Conservation (phyloP, 2,329 filamentous ascomycete species). For the Claviceps fusiformis region DNA sequence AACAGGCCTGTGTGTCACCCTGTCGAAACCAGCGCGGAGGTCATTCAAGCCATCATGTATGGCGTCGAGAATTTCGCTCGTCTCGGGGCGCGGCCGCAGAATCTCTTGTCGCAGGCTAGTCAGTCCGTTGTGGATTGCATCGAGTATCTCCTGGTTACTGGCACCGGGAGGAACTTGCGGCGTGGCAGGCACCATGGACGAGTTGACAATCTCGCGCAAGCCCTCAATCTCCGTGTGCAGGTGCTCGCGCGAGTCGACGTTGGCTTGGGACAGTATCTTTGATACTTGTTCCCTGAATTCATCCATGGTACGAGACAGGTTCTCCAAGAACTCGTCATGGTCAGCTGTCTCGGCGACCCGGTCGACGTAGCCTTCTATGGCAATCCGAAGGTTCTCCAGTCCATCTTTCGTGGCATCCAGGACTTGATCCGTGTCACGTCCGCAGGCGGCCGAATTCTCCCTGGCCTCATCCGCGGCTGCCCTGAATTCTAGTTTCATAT, state of each 20-base stretch:
- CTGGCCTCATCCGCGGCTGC: conserved; percentile 52
- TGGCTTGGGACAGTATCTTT: conserved; percentile 38
- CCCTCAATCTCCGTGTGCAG: conserved; percentile 75
- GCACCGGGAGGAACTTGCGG: conserved; percentile 22
- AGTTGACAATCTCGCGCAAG: conserved; percentile 64
- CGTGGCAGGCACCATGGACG: conserved; percentile 47
- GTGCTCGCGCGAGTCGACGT: conserved; percentile 41
- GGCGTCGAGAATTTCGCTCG: conserved; percentile 78
- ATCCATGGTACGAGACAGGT: conserved; percentile 51
- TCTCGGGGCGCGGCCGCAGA: conserved; percentile 52
- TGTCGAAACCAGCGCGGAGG: conserved; percentile 64
- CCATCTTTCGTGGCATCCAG: conserved; percentile 80
- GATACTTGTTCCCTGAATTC: conserved; percentile 54
- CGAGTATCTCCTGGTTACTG: conserved; percentile 53
- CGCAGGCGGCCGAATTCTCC: conserved; percentile 65
- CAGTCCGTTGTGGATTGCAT: conserved; percentile 57
- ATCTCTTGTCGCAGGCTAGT: conserved; percentile 65
- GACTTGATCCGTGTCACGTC: conserved; percentile 75
- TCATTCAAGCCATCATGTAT: conserved; percentile 77
- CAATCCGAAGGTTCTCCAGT: conserved; percentile 62
- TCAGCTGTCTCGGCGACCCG: conserved; percentile 52
- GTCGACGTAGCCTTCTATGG: conserved; percentile 73
- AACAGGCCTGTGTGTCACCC: conserved; percentile 60
- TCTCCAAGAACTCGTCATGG: conserved; percentile 68
- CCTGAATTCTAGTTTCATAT: conserved; percentile 45